phyloP scores from a whole-genome alignment of 139 green algal species.

The Zygnema cylindricum region DNA sequence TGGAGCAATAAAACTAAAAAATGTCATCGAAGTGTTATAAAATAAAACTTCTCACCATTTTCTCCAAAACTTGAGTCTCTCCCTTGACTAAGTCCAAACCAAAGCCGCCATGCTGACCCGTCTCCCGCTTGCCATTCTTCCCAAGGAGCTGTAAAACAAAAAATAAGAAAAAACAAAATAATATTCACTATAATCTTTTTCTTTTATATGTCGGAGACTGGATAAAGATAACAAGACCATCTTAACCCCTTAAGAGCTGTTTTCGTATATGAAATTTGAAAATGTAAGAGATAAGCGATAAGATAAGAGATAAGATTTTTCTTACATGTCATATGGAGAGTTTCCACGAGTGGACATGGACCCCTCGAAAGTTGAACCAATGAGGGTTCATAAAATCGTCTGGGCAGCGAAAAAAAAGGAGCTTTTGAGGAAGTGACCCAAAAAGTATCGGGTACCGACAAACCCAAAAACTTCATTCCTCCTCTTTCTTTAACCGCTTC shows the following conservation, averaged over 20 bases:
- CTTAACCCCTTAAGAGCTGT: too few species aligned
- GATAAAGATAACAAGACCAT: too few species aligned
- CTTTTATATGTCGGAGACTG: too few species aligned
- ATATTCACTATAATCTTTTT: background rate
- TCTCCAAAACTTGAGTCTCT: too few species aligned
- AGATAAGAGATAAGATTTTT: too few species aligned
- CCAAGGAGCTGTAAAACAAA: constrained; percentile 12
- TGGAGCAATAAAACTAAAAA: too few species aligned
- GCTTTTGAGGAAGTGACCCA: background rate
- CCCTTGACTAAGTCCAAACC: constrained; percentile 12
- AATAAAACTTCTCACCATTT: too few species aligned
- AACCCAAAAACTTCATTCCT: background rate
- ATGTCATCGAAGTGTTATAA: too few species aligned
- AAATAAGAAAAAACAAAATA: background rate
- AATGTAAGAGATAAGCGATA: too few species aligned
- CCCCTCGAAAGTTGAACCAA: background rate
- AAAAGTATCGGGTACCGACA: background rate
- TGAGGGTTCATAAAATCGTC: background rate
- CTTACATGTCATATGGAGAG: constrained; percentile 7
- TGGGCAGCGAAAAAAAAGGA: background rate
- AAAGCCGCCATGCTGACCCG: background rate
- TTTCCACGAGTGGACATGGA: background rate
- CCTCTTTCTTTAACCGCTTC: background rate
- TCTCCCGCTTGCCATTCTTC: constrained; percentile 1
- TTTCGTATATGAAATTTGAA: too few species aligned